Conservation (phyloP, 2,329 filamentous ascomycete species). For the Elsinoe australis region DNA sequence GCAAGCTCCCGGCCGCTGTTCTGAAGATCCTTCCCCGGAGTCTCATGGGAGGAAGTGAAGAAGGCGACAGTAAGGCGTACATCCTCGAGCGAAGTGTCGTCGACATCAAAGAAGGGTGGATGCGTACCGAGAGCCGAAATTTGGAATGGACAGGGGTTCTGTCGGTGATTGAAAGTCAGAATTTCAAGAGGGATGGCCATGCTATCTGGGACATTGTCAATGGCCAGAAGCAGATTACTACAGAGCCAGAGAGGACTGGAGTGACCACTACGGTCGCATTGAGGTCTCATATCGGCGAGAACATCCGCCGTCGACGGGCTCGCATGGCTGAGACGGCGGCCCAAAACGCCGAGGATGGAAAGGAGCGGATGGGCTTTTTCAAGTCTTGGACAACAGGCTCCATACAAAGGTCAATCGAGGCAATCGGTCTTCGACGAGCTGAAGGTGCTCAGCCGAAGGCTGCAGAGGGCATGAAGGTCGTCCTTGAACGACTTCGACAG, state of each 20-base stretch:
- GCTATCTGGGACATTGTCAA: conserved; percentile 22
- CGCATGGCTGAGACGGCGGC: conserved; percentile 33
- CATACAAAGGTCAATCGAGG: conserved; percentile 73
- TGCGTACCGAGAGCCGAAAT: conserved; percentile 73
- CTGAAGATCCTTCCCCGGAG: conserved; percentile 67
- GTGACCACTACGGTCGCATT: conserved; percentile 69
- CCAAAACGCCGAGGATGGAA: conserved; percentile 35
- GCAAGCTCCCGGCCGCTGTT: conserved; percentile 65
- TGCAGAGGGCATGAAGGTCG: conserved; percentile 73
- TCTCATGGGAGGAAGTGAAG: conserved; percentile 52
- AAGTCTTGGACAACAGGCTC: conserved; percentile 59
- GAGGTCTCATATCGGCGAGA: conserved; percentile 63
- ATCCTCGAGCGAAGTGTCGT: conserved; percentile 74
- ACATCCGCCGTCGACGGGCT: conserved; percentile 49
- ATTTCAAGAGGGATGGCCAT: conserved; percentile 49
- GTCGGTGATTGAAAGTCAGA: conserved; percentile 68
- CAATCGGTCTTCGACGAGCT: conserved; percentile 68
- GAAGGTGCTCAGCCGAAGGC: conserved; percentile 72
- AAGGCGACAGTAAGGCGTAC: conserved; percentile 61
- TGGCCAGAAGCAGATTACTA: conserved; percentile 23
- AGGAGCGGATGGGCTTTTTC: conserved; percentile 51
- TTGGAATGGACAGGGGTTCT: conserved; percentile 75
- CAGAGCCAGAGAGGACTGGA: conserved; percentile 45
- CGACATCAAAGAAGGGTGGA: conserved; percentile 72
- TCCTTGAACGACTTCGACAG: conserved; percentile 61